Base-by-base conservation (phyloP, 441 rosid species). In the Sinapis alba region DNA sequence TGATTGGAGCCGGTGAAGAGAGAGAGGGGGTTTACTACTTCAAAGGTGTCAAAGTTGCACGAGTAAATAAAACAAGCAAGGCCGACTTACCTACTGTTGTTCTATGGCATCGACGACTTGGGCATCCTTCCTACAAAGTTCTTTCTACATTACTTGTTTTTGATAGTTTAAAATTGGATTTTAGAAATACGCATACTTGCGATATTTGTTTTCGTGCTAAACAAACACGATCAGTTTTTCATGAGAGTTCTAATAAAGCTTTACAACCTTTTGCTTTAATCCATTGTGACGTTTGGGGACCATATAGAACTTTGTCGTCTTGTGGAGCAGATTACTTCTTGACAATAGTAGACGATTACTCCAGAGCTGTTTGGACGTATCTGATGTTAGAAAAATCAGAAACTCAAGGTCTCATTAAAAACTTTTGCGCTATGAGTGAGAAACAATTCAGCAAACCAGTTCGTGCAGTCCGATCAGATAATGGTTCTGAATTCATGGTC, bases 361-460 rank as follows among this genome's bases (percentile, higher is more conserved):
- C 65, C 0, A 7, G 24, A 0, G 15, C 7, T 0, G 21, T 61
- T 1, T 61, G 45, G 45, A 27, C 21, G 0, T 18, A 1, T 2
- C 2, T 32, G 0, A 30, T 61, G 24, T 2, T 18, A 0, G 45
- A 9, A 2, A 61, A 30, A 5, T 32, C 15, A 0, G 45, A 61
- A 0, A 45, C 26, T 1, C 0, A 11, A 1, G 1, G 1, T 0
- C 0, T 60, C 0, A 0, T 60, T 1, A 1, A 4, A 3, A 60
- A 60, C 0, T 8, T 28, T 1, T 60, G 2, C 1, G 13, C 43
- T 0, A 60, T 60, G 41, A 1, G 3, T 1, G 11, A 3, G 0
- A 1, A 13, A 0, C 23, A 60, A 2, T 27, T 28, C 3, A 23
- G n/a, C 0, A 28, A 26, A 28, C 12, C 20, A 0, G 43, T 60